Base-by-base conservation (phyloP, 345 rosid species). In the Gossypium sturtianum region DNA sequence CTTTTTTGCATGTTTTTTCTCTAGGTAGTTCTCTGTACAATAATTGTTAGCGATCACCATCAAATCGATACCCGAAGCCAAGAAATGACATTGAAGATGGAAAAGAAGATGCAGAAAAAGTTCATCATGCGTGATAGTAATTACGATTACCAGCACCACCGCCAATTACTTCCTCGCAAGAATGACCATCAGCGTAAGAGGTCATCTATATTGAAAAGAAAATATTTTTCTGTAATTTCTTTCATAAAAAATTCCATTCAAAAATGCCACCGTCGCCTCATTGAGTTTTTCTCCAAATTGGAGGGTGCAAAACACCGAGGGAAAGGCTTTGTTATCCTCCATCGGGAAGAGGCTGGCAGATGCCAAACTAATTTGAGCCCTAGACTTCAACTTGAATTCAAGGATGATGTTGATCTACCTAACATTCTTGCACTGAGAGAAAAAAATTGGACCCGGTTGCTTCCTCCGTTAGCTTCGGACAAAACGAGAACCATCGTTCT, bases 401-500 rank as follows among this genome's bases (percentile, higher is more conserved):
- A 7, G 13, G 27, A 12, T 12, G 2, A 2, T 17, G n/a, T n/a
- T n/a, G 4, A 5, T 23, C 16, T 45, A 1, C 56, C 66, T 8
- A 17, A 15, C 1, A 17, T 20, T 41, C 25, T 38, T 8, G 7
- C 13, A 7, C 16, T 13, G 11, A n/a, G 47, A 51, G 4, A 44
- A 3, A 7, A 12, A 3, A 25, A 19, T 2, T 7, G 0, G 2
- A 29, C 45, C 1, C n/a, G 17, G 34, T 13, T 71, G 65, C 74
- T 69, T 16, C 72, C 74, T 59, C 74, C 74, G 13, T 22, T 71
- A 38, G 66, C 1, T 17, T 22, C 57, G 1, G 27, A 16, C 3
- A 57, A 52, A 56, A 84, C 83, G 66, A 89, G 77, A 81, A 94
- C 97, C 16, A 85, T 90, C 16, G 89, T 92, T 74, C 87, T 94